Evolutionary conservation across 177 flowering plant species (phyloP).

Genomic region (Vitis hybrid): DNA sequence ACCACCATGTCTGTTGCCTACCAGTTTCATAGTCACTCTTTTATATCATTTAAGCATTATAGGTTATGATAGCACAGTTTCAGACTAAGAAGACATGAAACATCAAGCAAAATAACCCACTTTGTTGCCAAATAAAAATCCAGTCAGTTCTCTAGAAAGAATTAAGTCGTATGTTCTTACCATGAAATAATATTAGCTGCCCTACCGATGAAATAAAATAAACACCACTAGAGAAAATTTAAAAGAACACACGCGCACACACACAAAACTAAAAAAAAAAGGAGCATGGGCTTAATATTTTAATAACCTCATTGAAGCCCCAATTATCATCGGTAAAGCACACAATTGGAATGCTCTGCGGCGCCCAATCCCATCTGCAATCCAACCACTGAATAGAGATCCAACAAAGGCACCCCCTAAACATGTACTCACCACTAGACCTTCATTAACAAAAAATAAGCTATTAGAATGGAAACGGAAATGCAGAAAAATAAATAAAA

Average conservation of each 20-base stretch:
- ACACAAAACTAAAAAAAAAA: too few relatives aligned
- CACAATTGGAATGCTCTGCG: slow-evolving; percentile 86
- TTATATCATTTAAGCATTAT: too few relatives aligned
- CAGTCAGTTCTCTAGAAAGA: not conserved
- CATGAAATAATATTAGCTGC: slow-evolving; percentile 21
- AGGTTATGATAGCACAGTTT: too few relatives aligned
- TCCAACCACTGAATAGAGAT: slow-evolving; percentile 76
- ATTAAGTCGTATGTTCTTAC: not conserved
- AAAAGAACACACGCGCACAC: too few relatives aligned
- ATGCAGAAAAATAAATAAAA: not conserved
- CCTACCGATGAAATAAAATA: slow-evolving; percentile 31
- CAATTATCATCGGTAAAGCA: slow-evolving; percentile 87
- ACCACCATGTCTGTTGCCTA: too few relatives aligned
- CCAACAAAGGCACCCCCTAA: slow-evolving; percentile 89
- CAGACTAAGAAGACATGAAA: too few relatives aligned
- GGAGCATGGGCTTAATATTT: not conserved
- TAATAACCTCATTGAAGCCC: slow-evolving; percentile 69
- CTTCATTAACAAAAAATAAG: slow-evolving; percentile 32
- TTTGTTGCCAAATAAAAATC: not conserved
- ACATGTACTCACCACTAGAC: slow-evolving; percentile 89
- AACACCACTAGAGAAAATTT: not conserved
- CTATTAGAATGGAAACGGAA: not conserved
- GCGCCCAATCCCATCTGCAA: slow-evolving; percentile 84
- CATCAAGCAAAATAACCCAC: not conserved
- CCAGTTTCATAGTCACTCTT: too few relatives aligned